Evolutionary conservation across 1,284 basidiomycete genomes (phyloP), one percentile per base, ranked within the genome.

Genomic region (Apiotrichum akiyoshidainum): DNA sequence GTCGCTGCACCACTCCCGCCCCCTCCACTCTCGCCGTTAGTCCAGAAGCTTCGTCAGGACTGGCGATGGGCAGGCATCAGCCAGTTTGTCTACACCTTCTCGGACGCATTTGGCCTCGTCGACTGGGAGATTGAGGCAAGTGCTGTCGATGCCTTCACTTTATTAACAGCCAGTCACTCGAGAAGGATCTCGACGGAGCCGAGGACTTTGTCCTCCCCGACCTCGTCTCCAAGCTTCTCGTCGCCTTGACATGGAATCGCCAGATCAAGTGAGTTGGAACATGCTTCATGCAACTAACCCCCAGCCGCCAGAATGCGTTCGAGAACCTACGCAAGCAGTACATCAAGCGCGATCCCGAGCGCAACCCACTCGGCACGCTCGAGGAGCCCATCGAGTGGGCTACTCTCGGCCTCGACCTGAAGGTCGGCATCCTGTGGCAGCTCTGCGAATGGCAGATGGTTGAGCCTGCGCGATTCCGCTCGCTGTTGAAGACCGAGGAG

Each of bases 391-490:
- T 77, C 46, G 69, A 71, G 48, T 83, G 82, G 82, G 74, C 69
- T 3, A 75, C 79, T 8, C 67, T 83, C 1, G 75, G 77, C 2
- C 58, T 83, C 14, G 65, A 75, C 21, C 73, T 79, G 57, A 82
- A 83, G 71, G 80, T 81, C 11, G 67, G 73, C 45, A 74, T 75
- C 1, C 65, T 81, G 14, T 75, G 79, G 68, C 72, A 78, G 47
- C 68, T 80, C n/a, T 82, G 81, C 68, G 82, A 84, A 64, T 83
- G 82, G 82, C 82, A 83, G 65, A 69, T 83, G 63, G 69, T 69
- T 46, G 80, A 82, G 54, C 78, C 82, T 0, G 78, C 80, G 17
- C 70, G 80, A 6, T 83, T 83, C 61, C 69, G 82, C 49, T 79
- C 77, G 19, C 68, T 81, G 19, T 68, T 82, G 40, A 78, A 77